These are phyloP conservation scores for Globisporangium nodosum DNA, from an alignment of 352 stramenopile genomes.

Conservation along the genomic window DNA sequence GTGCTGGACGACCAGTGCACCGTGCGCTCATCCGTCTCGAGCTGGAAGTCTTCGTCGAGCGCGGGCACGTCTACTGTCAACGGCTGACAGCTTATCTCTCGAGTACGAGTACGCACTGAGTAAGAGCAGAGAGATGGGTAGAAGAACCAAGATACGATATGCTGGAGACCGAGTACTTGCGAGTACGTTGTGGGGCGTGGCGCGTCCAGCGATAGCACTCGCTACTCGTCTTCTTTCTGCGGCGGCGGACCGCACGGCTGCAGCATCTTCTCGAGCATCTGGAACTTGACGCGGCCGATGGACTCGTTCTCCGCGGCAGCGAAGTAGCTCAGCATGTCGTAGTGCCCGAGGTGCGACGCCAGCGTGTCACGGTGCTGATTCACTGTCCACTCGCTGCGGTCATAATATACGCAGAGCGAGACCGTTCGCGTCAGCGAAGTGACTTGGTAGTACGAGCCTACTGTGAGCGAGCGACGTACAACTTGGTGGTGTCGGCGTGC, in stretches of 20 bases:
- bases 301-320: conserved; percentile 97
- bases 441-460: background rate
- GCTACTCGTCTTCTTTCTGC: conserved; percentile 72
- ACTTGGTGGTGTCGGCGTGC: conserved; percentile 96
- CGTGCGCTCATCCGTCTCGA: conserved; percentile 63
- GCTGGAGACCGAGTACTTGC: background rate
- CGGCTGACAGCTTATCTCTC: background rate
- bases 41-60: conserved; percentile 50
- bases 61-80: conserved; percentile 1
- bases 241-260: conserved; percentile 72
- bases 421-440: background rate
- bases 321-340: conserved; percentile 97
- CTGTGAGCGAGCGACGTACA: conserved; percentile 50
- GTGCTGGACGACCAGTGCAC: conserved; percentile 62
- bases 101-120: no score
- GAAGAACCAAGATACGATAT: no score
- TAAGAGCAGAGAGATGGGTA: background rate
- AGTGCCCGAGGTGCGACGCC: conserved; percentile 95
- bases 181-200: no score
- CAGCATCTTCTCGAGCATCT: conserved; percentile 76
- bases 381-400: conserved; percentile 92
- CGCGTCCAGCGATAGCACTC: no score
- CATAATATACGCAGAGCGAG: background rate
- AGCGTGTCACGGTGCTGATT: conserved; percentile 99
- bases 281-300: conserved; percentile 85